Evolutionary conservation across 257 asterid species (phyloP).

Genomic region (Solanum stenotomum): DNA sequence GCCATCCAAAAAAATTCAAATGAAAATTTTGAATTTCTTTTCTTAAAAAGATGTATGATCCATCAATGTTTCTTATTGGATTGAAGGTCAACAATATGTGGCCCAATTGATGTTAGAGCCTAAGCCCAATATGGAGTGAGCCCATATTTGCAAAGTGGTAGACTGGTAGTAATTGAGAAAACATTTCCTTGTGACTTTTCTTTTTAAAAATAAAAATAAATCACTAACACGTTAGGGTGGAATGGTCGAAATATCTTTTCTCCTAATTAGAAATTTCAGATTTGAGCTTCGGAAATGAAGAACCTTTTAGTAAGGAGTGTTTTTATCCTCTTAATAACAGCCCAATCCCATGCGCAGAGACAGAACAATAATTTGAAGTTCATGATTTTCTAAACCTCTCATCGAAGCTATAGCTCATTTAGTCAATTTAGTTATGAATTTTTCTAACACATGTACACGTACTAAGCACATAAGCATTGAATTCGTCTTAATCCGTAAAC

Average conservation of each 20-base stretch:
- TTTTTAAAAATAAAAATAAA: too few relatives aligned
- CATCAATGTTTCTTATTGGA: not conserved
- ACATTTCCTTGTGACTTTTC: not conserved
- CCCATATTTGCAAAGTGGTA: not conserved
- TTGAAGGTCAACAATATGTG: not conserved
- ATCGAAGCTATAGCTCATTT: not conserved
- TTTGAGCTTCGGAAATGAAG: not conserved
- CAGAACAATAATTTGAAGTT: not conserved
- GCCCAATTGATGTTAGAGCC: not conserved
- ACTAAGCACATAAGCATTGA: not conserved
- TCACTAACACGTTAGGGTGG: not conserved
- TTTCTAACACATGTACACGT: not conserved
- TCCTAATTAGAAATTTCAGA: not conserved
- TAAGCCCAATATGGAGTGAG: not conserved
- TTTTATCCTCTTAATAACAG: not conserved
- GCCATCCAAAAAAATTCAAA: not conserved
- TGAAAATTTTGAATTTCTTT: not conserved
- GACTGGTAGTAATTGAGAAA: not conserved
- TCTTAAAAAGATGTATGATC: not conserved
- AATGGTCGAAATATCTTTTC: not conserved
- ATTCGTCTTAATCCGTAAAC: not conserved
- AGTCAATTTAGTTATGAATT: not conserved
- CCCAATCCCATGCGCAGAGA: not conserved
- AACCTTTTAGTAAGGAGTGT: not conserved
- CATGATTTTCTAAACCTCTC: not conserved